Evolutionary conservation across 2,329 filamentous ascomycete species (phyloP).

Genomic region (Xylariomycetidae sp.): DNA sequence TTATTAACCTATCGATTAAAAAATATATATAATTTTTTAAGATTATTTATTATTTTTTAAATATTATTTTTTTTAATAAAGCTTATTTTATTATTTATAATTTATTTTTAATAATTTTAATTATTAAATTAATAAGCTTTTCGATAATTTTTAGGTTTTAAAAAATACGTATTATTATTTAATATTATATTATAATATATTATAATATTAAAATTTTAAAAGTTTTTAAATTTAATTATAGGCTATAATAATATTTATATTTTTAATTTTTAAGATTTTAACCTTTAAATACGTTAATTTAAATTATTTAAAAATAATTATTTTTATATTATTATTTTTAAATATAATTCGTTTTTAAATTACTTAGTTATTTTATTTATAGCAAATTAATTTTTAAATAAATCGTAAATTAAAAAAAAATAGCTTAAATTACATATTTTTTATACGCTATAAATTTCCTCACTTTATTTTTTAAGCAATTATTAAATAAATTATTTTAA

Average conservation of each 20-base stretch:
- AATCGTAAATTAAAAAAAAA: conserved; percentile 1
- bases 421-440: conserved; percentile 4
- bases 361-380: too few relatives aligned
- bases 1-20: conserved; percentile 6
- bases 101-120: conserved; percentile 4
- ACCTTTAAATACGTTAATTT: conserved; percentile 1
- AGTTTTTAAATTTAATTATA: conserved; percentile 4
- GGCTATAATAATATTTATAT: conserved; percentile 1
- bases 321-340: too few relatives aligned
- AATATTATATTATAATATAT: conserved; percentile 2
- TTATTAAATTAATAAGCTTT: conserved; percentile 1
- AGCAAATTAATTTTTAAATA: conserved; percentile 3
- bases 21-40: conserved; percentile 3
- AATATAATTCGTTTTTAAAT: too few relatives aligned
- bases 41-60: conserved; percentile 3
- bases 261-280: conserved; percentile 1
- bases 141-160: conserved; percentile 1
- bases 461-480: conserved; percentile 1
- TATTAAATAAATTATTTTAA: conserved; percentile 3
- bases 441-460: conserved; percentile 2
- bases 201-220: conserved; percentile 1
- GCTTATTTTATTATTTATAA: conserved; percentile 1
- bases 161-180: conserved; percentile 1
- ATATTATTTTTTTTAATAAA: conserved; percentile 4
- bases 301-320: conserved; percentile 4